Evolutionary conservation across 2,329 filamentous ascomycete genomes (phyloP).

Genomic region (Celoporthe dispersa): DNA sequence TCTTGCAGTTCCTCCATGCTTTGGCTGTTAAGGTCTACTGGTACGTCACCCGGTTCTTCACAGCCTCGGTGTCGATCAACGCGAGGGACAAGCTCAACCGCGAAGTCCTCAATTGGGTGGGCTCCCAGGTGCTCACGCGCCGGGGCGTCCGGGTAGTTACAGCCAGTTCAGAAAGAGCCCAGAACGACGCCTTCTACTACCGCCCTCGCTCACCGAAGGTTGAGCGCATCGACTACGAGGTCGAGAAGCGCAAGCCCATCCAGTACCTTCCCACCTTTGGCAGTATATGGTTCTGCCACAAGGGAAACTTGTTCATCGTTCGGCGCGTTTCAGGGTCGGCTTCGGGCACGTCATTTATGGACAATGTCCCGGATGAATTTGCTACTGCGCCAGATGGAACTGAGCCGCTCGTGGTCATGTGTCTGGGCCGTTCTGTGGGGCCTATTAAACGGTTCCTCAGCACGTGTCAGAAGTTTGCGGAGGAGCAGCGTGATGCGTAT

Average conservation of each 20-base stretch:
- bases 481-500: constrained; percentile 42
- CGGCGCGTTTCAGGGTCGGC: constrained; percentile 37
- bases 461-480: constrained; percentile 39
- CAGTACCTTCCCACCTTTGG: constrained; percentile 45
- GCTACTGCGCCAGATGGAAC: constrained; percentile 40
- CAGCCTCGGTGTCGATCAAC: constrained; percentile 43
- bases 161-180: constrained; percentile 39
- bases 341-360: constrained; percentile 24
- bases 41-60: constrained; percentile 43
- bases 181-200: constrained; percentile 39
- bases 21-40: constrained; percentile 40
- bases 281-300: constrained; percentile 42
- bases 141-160: constrained; percentile 41
- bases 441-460: constrained; percentile 40
- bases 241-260: constrained; percentile 42
- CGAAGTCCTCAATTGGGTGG: constrained; percentile 45
- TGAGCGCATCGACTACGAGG: constrained; percentile 37
- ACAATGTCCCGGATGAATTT: constrained; percentile 40
- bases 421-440: constrained; percentile 41
- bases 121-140: constrained; percentile 39
- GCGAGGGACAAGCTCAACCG: constrained; percentile 44
- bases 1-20: constrained; percentile 37
- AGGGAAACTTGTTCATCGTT: constrained; percentile 42
- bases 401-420: constrained; percentile 46
- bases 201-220: constrained; percentile 34